A percentile compares a stretch with the other conserved stretches of the same genome.
Conservation (phyloP, 441 rosid species). For the Erodium chrysanthum region DNA sequence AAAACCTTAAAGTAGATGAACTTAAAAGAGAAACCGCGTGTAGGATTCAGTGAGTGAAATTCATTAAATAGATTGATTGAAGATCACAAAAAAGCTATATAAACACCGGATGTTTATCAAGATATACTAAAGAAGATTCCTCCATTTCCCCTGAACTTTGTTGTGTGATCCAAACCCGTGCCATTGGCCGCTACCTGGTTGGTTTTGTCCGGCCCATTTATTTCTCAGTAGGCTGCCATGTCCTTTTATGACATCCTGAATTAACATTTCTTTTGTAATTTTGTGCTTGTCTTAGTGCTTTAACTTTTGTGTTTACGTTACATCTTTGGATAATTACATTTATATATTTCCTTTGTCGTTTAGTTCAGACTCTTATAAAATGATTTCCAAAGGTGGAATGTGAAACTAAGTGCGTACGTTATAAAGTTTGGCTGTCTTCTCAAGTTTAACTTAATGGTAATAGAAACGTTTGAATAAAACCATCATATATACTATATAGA, state of each 20-base stretch:
- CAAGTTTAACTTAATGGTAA: too few relatives aligned
- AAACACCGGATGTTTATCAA: neutral
- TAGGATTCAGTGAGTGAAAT: neutral
- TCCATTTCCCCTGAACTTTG: neutral
- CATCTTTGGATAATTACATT: neutral
- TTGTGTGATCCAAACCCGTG: too few relatives aligned
- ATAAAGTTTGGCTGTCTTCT: neutral
- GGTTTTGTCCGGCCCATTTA: slow-evolving; percentile 1
- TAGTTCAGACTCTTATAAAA: neutral
- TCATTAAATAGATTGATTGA: neutral
- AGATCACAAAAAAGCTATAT: neutral
- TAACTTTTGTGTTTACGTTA: neutral
- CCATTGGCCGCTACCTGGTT: neutral
- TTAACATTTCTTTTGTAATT: neutral
- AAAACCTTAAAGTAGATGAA: neutral
- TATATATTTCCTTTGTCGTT: slow-evolving; percentile 1
- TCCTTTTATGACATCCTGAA: neutral
- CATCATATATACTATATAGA: too few relatives aligned
- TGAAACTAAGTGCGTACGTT: neutral
- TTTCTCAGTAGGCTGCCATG: neutral
- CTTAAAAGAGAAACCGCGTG: neutral
- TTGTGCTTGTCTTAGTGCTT: neutral
- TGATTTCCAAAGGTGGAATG: neutral
- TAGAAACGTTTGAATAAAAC: too few relatives aligned
- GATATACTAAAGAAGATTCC: neutral